These are phyloP conservation scores for Ophiosphaerella korrae DNA, from an alignment of 2,329 filamentous ascomycete species.

Conservation along the genomic window DNA sequence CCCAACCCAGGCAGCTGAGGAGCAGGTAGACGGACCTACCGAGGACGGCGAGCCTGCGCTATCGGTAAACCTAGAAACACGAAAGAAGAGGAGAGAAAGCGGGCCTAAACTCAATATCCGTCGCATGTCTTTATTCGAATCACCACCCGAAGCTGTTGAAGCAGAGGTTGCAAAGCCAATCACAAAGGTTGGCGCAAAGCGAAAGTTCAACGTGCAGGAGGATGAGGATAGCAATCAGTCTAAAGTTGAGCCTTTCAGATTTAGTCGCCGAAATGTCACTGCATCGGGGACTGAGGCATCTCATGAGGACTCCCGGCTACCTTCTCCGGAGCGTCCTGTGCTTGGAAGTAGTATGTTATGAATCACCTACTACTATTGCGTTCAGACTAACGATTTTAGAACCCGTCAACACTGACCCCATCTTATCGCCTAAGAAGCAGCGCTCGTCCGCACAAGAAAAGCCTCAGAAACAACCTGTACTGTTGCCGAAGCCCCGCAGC, in stretches of 20 bases:
- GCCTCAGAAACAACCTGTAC: constrained; percentile 34
- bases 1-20: constrained; percentile 28
- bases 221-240: constrained; percentile 49
- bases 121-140: constrained; percentile 51
- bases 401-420: constrained; percentile 55
- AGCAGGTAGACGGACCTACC: constrained; percentile 34
- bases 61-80: constrained; percentile 57
- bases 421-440: constrained; percentile 50
- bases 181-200: constrained; percentile 42
- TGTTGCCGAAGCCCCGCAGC: constrained; percentile 24
- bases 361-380: constrained; percentile 9
- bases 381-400: constrained; percentile 44
- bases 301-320: constrained; percentile 21
- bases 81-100: constrained; percentile 59
- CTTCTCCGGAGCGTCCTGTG: constrained; percentile 40
- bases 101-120: constrained; percentile 50
- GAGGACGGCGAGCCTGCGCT: constrained; percentile 47
- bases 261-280: constrained; percentile 47
- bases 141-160: constrained; percentile 42
- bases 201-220: constrained; percentile 62
- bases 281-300: constrained; percentile 19
- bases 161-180: constrained; percentile 26
- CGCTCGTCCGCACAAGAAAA: constrained; percentile 32
- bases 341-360: constrained; percentile 51
- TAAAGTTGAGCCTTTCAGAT: constrained; percentile 52